These are phyloP conservation scores for Aspergillus viridinutans DNA, from an alignment of 2,329 filamentous ascomycete species.

Conservation along the genomic window DNA sequence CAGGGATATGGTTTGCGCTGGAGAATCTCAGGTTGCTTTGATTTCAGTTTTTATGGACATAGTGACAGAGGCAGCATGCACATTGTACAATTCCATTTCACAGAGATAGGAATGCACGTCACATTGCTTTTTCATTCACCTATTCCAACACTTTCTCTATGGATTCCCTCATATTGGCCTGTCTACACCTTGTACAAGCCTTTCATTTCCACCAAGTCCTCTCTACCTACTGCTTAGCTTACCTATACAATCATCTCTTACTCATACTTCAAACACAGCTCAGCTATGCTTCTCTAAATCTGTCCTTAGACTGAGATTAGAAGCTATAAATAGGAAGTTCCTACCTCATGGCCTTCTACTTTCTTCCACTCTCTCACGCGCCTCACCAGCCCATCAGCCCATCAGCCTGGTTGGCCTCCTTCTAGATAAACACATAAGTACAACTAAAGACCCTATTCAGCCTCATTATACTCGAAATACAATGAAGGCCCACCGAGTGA, in stretches of 20 bases:
- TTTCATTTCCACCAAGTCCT: too few relatives aligned
- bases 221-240: too few relatives aligned
- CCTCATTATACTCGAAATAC: background rate
- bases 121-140: background rate
- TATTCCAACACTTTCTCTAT: background rate
- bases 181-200: background rate
- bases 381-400: background rate
- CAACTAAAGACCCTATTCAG: background rate
- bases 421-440: background rate
- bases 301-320: background rate
- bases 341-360: background rate
- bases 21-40: background rate
- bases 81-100: background rate
- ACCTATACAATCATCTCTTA: background rate
- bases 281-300: background rate
- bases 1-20: background rate
- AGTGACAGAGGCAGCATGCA: background rate
- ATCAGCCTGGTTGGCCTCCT: background rate
- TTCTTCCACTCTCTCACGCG: background rate
- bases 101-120: background rate
- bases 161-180: background rate
- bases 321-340: background rate
- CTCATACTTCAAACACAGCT: background rate
- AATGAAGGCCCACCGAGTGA: background rate
- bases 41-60: background rate